Evolutionary conservation across 805 yeast species (phyloP).

Genomic region (Zygotorulaspora florentina): DNA sequence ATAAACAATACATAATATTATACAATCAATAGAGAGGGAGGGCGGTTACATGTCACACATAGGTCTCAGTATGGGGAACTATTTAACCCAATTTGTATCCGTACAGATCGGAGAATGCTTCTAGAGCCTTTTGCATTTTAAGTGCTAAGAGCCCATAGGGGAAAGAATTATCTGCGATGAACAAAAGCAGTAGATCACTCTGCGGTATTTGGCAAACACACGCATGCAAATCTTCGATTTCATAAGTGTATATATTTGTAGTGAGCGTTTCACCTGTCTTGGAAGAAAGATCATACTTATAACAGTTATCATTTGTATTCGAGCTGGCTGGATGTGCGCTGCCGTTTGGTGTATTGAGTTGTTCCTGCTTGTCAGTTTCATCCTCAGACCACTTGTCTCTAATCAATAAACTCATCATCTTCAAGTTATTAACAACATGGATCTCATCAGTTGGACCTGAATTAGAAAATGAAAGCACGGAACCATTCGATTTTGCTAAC

Average conservation of each 20-base stretch:
- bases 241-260: conserved; percentile 31
- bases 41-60: not conserved
- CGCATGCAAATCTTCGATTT: conserved; percentile 33
- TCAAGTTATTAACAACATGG: conserved; percentile 26
- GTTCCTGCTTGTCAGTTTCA: conserved; percentile 16
- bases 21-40: no score
- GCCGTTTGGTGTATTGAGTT: not conserved
- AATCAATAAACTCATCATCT: conserved; percentile 32
- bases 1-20: not conserved
- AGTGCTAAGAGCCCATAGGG: conserved; percentile 33
- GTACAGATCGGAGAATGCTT: conserved; percentile 22
- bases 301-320: conserved; percentile 13
- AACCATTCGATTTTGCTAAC: conserved; percentile 28
- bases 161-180: conserved; percentile 23
- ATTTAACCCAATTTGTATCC: conserved; percentile 25
- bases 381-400: conserved; percentile 36
- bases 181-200: conserved; percentile 28
- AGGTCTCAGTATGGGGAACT: not conserved
- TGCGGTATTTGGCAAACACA: conserved; percentile 30
- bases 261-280: conserved; percentile 3
- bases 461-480: conserved; percentile 27
- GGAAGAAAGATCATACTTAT: conserved; percentile 10
- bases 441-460: conserved; percentile 11
- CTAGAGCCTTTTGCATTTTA: conserved; percentile 28
- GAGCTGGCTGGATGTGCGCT: not conserved